These are phyloP conservation scores for Prunus padus DNA, from an alignment of 306 rosid genomes.

Conservation along the genomic window DNA sequence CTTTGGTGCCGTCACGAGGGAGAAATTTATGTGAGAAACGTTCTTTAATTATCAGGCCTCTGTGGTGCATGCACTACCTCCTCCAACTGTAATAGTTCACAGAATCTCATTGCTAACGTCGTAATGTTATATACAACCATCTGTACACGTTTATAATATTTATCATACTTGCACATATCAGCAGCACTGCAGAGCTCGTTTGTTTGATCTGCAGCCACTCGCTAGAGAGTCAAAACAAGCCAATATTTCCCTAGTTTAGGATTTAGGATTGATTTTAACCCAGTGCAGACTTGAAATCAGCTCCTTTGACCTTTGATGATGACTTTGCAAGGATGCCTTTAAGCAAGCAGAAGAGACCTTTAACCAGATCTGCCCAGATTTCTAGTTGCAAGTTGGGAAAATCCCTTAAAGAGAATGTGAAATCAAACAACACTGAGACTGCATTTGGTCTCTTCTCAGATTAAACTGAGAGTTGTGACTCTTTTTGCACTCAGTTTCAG, in stretches of 20 bases:
- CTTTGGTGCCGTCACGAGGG: conserved; percentile 76
- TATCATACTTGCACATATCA: background rate
- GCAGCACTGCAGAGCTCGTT: background rate
- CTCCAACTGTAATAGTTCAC: background rate
- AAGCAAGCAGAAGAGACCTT: background rate
- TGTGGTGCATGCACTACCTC: background rate
- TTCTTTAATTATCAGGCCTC: conserved; percentile 7
- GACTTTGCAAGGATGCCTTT: background rate
- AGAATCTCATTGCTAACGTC: background rate
- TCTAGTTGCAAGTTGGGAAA: background rate
- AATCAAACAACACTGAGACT: background rate
- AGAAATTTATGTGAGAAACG: conserved; percentile 53
- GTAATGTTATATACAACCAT: background rate
- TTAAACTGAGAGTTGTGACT: background rate
- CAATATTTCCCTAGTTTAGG: background rate
- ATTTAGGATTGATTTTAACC: background rate
- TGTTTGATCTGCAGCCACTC: background rate
- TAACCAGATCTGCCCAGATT: background rate
- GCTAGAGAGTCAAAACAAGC: background rate
- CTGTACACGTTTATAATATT: background rate
- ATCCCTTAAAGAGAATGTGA: background rate
- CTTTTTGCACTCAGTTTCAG: background rate
- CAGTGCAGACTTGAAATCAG: background rate
- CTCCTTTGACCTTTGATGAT: background rate
- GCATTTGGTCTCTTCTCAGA: background rate